Percentiles rank a stretch among this genome's conserved stretches.
phyloP scores from a whole-genome alignment of 345 rosid genomes.

The Melastoma malabathricum region DNA sequence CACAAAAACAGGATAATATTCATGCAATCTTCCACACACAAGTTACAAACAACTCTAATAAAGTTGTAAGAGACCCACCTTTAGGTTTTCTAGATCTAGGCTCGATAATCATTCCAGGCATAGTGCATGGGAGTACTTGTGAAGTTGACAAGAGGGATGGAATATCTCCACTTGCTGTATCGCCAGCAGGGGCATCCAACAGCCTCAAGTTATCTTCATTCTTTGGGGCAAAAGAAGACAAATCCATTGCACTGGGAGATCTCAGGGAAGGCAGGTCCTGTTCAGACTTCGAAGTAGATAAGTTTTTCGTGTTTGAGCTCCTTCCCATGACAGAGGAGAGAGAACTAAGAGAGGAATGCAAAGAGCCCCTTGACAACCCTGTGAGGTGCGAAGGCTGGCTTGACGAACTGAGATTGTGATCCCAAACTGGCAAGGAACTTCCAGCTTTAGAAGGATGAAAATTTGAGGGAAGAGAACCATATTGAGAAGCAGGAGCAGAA shows the following conservation, averaged over 20 bases:
- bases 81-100: conserved; percentile 24
- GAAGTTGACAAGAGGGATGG: conserved; percentile 53
- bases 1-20: conserved; percentile 2
- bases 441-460: conserved; percentile 30
- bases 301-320: conserved; percentile 27
- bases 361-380: conserved; percentile 38
- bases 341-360: conserved; percentile 35
- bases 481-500: conserved; percentile 37
- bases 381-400: conserved; percentile 19
- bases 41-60: conserved; percentile 38
- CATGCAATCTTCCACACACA: conserved; percentile 68
- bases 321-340: conserved; percentile 45
- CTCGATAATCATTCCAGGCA: conserved; percentile 34
- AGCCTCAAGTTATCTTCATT: conserved; percentile 42
- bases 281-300: conserved; percentile 60
- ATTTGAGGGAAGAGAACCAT: conserved; percentile 33
- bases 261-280: conserved; percentile 67
- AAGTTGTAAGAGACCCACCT: conserved; percentile 27
- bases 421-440: conserved; percentile 47
- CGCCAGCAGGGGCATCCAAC: conserved; percentile 23
- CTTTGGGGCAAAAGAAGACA: conserved; percentile 16
- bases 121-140: conserved; percentile 27
- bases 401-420: conserved; percentile 23
- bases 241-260: conserved; percentile 43
- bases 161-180: conserved; percentile 23